phyloP scores from a whole-genome alignment of 2,329 filamentous ascomycete genomes.

The Botrytis squamosa region DNA sequence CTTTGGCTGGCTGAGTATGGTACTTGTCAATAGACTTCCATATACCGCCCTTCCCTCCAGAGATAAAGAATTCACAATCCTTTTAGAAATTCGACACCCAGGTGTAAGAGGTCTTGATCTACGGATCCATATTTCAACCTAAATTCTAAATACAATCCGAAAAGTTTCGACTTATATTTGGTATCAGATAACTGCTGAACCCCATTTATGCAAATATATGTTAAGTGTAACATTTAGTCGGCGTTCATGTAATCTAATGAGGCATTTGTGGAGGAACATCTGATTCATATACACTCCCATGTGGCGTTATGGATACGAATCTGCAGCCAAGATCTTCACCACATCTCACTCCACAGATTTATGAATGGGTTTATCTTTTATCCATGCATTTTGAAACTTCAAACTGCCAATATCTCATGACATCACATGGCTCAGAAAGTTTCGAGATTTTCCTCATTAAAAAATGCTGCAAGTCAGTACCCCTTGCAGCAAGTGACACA shows the following conservation, averaged over 20 bases:
- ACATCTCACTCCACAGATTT: not conserved
- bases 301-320: not conserved
- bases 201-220: not conserved
- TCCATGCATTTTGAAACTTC: not conserved
- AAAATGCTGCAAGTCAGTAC: not conserved
- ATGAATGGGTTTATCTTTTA: not conserved
- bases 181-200: no score
- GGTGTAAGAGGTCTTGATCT: conserved; percentile 26
- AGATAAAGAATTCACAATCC: conserved; percentile 23
- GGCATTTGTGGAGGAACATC: not conserved
- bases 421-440: not conserved
- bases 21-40: not conserved
- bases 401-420: not conserved
- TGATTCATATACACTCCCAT: not conserved
- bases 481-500: conserved; percentile 5
- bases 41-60: no score
- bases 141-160: conserved; percentile 22
- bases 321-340: conserved; percentile 1
- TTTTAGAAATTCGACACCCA: conserved; percentile 31
- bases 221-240: not conserved
- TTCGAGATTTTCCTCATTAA: no score
- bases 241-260: not conserved
- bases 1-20: not conserved
- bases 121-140: conserved; percentile 26
- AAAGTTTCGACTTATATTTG: not conserved